A percentile compares a stretch with the other conserved stretches of the same genome.
Conservation (phyloP, 345 rosid species). For the Lepidium aucheri region DNA sequence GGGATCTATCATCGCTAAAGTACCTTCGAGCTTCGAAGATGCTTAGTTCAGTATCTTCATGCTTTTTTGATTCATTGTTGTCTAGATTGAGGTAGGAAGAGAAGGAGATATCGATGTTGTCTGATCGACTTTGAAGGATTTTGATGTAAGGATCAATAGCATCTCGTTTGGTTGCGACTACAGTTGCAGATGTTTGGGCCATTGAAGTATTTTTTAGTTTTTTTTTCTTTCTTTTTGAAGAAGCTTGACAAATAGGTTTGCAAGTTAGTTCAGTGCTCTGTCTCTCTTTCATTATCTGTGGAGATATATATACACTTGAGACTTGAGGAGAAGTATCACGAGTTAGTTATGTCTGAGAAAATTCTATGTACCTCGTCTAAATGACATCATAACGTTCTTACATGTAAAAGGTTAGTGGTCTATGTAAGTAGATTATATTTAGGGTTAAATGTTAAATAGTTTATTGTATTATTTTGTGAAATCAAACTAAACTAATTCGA, state of each 20-base stretch:
- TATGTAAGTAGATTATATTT: too few species aligned
- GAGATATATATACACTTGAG: not conserved
- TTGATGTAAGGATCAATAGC: slow-evolving; percentile 27
- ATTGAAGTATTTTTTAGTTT: not conserved
- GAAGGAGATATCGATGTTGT: slow-evolving; percentile 27
- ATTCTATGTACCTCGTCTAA: slow-evolving; percentile 15
- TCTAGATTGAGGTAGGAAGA: slow-evolving; percentile 30
- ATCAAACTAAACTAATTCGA: too few species aligned
- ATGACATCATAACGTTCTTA: slow-evolving; percentile 17
- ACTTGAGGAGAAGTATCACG: slow-evolving; percentile 3
- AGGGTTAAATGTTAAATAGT: too few species aligned
- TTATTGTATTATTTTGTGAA: too few species aligned
- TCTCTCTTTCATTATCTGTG: not conserved
- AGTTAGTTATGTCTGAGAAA: slow-evolving; percentile 22
- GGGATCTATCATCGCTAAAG: slow-evolving; percentile 45
- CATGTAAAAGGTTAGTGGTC: too few species aligned
- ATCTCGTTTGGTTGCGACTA: slow-evolving; percentile 12
- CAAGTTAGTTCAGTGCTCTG: slow-evolving; percentile 4
- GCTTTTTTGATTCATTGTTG: slow-evolving; percentile 6
- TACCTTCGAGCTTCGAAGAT: slow-evolving; percentile 67
- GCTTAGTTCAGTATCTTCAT: slow-evolving; percentile 54
- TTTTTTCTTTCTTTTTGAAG: not conserved
- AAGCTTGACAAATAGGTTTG: slow-evolving; percentile 2
- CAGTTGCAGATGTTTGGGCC: slow-evolving; percentile 23
- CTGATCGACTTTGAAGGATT: slow-evolving; percentile 18